Evolutionary conservation across 495 filamentous ascomycete genomes (phyloP).

Genomic region (Aspergillus haitiensis): DNA sequence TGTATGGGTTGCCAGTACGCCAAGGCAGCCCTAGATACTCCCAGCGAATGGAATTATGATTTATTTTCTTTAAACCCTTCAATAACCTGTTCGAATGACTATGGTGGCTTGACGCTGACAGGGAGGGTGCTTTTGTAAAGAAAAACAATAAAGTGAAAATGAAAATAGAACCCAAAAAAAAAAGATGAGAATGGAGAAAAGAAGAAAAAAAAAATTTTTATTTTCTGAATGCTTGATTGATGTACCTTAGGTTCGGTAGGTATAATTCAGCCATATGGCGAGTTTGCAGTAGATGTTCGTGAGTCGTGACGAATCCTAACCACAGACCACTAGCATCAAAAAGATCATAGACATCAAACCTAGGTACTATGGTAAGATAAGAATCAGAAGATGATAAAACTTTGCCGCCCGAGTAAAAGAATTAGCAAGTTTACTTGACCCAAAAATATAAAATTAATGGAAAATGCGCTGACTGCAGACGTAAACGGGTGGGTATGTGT

Average conservation of each 20-base stretch:
- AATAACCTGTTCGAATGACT: too few relatives aligned
- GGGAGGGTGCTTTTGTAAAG: not conserved
- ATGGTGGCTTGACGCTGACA: not conserved
- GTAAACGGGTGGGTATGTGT: not conserved
- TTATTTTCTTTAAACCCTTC: too few relatives aligned
- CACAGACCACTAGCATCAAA: conserved; percentile 1
- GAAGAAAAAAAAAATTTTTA: not conserved
- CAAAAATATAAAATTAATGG: not conserved
- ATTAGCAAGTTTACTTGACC: not conserved
- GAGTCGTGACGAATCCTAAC: not conserved
- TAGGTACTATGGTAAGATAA: not conserved
- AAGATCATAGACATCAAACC: not conserved
- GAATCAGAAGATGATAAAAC: not conserved
- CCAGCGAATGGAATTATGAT: too few relatives aligned
- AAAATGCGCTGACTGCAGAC: not conserved
- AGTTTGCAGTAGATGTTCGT: not conserved
- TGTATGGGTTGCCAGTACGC: not conserved
- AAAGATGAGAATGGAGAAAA: not conserved
- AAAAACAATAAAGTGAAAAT: not conserved
- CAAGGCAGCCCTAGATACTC: not conserved
- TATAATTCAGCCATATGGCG: not conserved
- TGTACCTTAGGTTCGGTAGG: not conserved
- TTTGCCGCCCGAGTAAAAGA: not conserved
- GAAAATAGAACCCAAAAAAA: not conserved
- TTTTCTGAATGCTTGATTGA: not conserved